A percentile compares a stretch with the other conserved stretches of the same genome.
Evolutionary conservation across 1,139 yeast genomes (phyloP).

Genomic region (Yamadazyma jaroonii): DNA sequence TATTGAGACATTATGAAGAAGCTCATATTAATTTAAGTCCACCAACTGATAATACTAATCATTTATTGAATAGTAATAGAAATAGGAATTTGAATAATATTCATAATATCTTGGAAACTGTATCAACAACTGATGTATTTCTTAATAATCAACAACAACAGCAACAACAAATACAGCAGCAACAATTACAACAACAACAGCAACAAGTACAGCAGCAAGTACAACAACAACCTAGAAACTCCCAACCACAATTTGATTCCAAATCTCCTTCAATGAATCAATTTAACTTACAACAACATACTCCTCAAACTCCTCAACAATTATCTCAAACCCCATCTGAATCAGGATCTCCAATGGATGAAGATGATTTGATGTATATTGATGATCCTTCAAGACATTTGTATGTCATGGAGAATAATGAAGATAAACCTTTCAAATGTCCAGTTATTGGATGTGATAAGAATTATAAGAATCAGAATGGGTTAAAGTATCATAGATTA

Average conservation of each 20-base stretch:
- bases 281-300: slow-evolving; percentile 16
- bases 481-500: slow-evolving; percentile 88
- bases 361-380: slow-evolving; percentile 56
- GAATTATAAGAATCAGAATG: slow-evolving; percentile 96
- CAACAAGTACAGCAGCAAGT: slow-evolving; percentile 9
- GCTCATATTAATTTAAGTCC: slow-evolving; percentile 85
- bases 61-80: slow-evolving; percentile 31
- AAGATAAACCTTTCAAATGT: slow-evolving; percentile 93
- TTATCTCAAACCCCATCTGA: slow-evolving; percentile 17
- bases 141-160: slow-evolving; percentile 38
- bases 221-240: slow-evolving; percentile 9
- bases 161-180: slow-evolving; percentile 13
- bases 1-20: slow-evolving; percentile 92
- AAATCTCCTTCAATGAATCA: slow-evolving; percentile 16
- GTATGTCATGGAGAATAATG: slow-evolving; percentile 88
- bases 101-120: slow-evolving; percentile 64
- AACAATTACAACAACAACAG: slow-evolving; percentile 14
- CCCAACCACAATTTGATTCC: slow-evolving; percentile 7
- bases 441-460: slow-evolving; percentile 98
- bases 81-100: slow-evolving; percentile 38
- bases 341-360: slow-evolving; percentile 27
- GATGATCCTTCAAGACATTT: slow-evolving; percentile 94
- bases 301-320: slow-evolving; percentile 17
- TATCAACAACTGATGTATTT: slow-evolving; percentile 87
- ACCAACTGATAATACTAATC: slow-evolving; percentile 42